These are phyloP conservation scores for Maudiozyma humilis DNA, from an alignment of 1,139 yeast genomes.

Conservation along the genomic window DNA sequence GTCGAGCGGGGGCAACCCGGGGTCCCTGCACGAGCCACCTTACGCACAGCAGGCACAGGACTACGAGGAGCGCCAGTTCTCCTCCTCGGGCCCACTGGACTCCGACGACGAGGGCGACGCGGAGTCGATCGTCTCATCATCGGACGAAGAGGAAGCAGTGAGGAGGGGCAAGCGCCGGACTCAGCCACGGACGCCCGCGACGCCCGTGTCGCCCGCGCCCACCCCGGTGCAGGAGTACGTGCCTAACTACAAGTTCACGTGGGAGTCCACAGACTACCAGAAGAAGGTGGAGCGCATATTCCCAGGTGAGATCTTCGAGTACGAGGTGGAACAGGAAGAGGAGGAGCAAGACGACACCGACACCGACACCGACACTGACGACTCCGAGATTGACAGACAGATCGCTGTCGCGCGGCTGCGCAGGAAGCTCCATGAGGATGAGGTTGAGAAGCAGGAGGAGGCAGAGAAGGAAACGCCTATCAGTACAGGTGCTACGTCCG, in stretches of 20 bases:
- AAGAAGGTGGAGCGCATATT: slow-evolving; percentile 19
- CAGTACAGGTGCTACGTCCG: neutral
- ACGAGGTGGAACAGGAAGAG: slow-evolving; percentile 9
- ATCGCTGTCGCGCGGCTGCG: neutral
- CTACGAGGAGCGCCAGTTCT: neutral
- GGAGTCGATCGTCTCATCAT: neutral
- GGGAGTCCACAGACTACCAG: slow-evolving; percentile 18
- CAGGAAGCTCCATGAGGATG: neutral
- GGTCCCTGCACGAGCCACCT: neutral
- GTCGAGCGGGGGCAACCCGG: neutral
- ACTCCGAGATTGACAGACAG: neutral
- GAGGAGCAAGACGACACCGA: slow-evolving; percentile 1
- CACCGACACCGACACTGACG: neutral
- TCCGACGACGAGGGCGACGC: neutral
- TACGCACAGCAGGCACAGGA: neutral
- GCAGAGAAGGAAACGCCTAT: neutral
- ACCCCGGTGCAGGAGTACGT: slow-evolving; percentile 3
- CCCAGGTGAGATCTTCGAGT: slow-evolving; percentile 17
- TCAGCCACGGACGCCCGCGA: too few relatives aligned
- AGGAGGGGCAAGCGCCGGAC: neutral
- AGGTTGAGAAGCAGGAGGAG: slow-evolving; percentile 1
- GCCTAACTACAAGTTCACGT: slow-evolving; percentile 16
- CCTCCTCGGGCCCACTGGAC: neutral
- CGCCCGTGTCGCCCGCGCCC: too few relatives aligned
- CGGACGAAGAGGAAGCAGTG: neutral